Evolutionary conservation across 495 filamentous ascomycete species (phyloP), one percentile per base, ranked within the genome.

Genomic region (Penicillium argentinense): DNA sequence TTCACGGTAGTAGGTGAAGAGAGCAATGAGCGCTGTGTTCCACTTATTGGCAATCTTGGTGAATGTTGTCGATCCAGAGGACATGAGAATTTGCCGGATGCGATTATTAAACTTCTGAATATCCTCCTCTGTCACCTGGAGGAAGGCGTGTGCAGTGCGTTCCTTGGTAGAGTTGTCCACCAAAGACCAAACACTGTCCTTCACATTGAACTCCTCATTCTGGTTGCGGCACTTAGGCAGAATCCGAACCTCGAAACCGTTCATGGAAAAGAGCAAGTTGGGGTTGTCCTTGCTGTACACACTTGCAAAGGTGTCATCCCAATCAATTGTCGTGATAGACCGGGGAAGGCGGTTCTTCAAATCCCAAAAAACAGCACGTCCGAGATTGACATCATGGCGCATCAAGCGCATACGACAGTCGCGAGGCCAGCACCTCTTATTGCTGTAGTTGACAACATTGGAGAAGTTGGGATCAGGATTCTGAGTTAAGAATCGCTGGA

Each of bases 11-110:
- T 99, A 99, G 0, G 95, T 99, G 74, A 99, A 99, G 19, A 99
- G 77, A n/a, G 95, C 92, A 60, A 99, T 99, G 45, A 99, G 72
- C 5, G 87, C 91, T 0, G 95, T 97, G 67, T 99, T 99, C 95
- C 95, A 99, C 68, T 99, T 99, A 68, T 99, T 99, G 37, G 95
- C 95, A 58, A 99, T 99, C 80, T 99, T 99, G 38, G 95, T 99
- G 76, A 99, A 99, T 1, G 95, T 99, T 3, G 95, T 99, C 3
- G 90, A 96, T 19, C 95, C 95, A 49, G 92, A 97, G 9, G 90
- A 96, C 95, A 99, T 99, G 21, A 99, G 80, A 64, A 99, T 97
- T 60, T 99, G 95, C 32, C 95, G 85, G 62, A 99, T 97, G 6
- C 95, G 82, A 60, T 99, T 99, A 67, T 99, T 99, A 74, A 99